Base-by-base conservation (phyloP, 805 yeast species). In the Lachancea fermentati region DNA sequence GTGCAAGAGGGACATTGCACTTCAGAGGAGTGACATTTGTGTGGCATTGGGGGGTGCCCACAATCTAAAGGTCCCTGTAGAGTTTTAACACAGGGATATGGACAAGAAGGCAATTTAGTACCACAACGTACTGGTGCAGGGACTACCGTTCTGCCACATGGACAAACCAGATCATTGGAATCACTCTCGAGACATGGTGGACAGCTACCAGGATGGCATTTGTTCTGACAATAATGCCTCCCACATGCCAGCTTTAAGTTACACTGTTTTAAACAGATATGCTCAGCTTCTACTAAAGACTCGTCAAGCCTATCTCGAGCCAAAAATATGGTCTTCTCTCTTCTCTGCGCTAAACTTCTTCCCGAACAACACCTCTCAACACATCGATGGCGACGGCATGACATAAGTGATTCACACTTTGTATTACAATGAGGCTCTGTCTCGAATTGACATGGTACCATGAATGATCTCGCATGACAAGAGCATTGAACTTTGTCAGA, bases 111-210 rank as follows among this genome's bases (percentile, higher is more conserved):
- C 25, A 84, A 56, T 33, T 62, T 68, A 0, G 85, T 76, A 11
- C 95, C 95, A 65, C 96, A 86, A 48, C 95, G 66, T 7, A 85
- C 86, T 0, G 96, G 96, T 0, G 95, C 95, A 15, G 71, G 72
- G 4, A 86, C 69, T 3, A 83, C 72, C 0, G 95, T 86, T 47
- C 72, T 69, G 2, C 95, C 95, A 66, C 96, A 86, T 36, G 81
- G 73, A 55, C 96, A 86, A 2, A 78, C 74, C 49, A 84, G 65
- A 56, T 86, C 95, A 14, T 84, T 86, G 30, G 79, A 75, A n/a
- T 83, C 73, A 4, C 91, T 80, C 53, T 85, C 94, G 36, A 84
- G 58, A 57, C 96, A 86, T 9, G 88, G 83, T 3, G 78, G 75
- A 62, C 95, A 86, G 2, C 82, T 73, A 0, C 96, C 96, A 11